Base-by-base conservation (phyloP, 805 yeast genomes). In the Candida patagonica region DNA sequence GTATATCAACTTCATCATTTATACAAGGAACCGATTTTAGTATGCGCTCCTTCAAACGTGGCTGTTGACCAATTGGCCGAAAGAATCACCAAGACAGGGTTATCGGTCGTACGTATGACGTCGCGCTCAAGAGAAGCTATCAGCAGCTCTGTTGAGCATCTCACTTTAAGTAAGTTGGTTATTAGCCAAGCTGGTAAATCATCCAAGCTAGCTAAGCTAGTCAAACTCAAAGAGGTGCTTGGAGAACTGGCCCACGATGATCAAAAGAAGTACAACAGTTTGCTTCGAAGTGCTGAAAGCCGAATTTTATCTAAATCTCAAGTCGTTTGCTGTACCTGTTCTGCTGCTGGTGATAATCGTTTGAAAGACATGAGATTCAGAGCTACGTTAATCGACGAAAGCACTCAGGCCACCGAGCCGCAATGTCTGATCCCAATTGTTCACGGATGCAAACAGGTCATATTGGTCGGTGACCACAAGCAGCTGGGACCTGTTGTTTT, bases 21-120 rank as follows among this genome's bases (percentile, higher is more conserved):
- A 44, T 74, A 73, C 50, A 73, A 73, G 41, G 78, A 74, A 35
- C 73, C 74, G 45, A 76, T 87, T 6, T 67, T 88, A 30, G 96
- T 87, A 2, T 85, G 95, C 67, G 96, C 96, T 2, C 96, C 96
- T 17, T 87, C 95, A 16, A 88, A 88, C 59, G 89, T 88, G 37
- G 96, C 96, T 0, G 95, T 85, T 24, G 96, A 88, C 58, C 95
- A 88, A 63, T 67, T 88, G 41, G 85, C 95, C 2, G 71, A 70
- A 7, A 81, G 87, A 51, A 65, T 88, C 32, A 71, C 76, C 40
- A 56, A 60, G n/a, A 59, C 85, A 22, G 94, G 94, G 0, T 61
- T 88, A 42, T 75, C 75, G 15, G 95, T 86, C 26, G 82, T 84
- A 12, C 70, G 96, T 51, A 51, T 88, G 35, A 70, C 78, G 5